Base-by-base conservation (phyloP, 179 eudicot species). In the Pouteria campechiana region DNA sequence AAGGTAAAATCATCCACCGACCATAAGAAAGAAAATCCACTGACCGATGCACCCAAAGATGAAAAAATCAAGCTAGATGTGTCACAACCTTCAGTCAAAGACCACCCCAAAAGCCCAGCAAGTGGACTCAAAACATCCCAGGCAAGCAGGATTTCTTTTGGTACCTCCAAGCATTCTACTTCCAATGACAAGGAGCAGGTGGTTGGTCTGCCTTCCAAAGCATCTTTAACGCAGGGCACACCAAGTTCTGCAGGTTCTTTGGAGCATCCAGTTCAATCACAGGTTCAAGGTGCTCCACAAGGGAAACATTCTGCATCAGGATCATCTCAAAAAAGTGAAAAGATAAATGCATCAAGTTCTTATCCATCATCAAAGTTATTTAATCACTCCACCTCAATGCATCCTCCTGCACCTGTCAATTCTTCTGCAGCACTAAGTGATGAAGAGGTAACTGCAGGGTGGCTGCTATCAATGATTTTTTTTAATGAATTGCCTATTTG, bases 401-500 rank as follows among this genome's bases (percentile, higher is more conserved):
- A 73, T 35, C 57, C 70, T 60, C 58, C 74, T 42, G 76, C 72
- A 48, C 49, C 84, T 32, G 52, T 88, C 28, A 82, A 28, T 66
- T 27, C 76, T 60, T 65, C 95, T 57, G 71, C 94, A 36, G 65
- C 70, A 52, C 65, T 90, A 53, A 90, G 96, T 58, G 99, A 92
- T 59, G 99, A 92, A 73, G 94, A 92, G 99, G 99, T 87, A 23
- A 34, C 54, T 12, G 32, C 36, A 17, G 29, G 17, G 7, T n/a
- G 41, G 13, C 17, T 5, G 41, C 12, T 9, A 28, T 32, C 22
- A 21, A 32, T 23, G 16, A 35, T 37, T 42, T 52, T 7, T n/a
- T 28, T 10, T 36, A n/a, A 22, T 33, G 3, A 20, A 7, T 12
- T 4, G 15, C 32, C 25, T 46, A 30, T n/a, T 43, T 12, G 5